phyloP scores from a whole-genome alignment of 2,329 filamentous ascomycete genomes.

The Didymellaceae sp. region DNA sequence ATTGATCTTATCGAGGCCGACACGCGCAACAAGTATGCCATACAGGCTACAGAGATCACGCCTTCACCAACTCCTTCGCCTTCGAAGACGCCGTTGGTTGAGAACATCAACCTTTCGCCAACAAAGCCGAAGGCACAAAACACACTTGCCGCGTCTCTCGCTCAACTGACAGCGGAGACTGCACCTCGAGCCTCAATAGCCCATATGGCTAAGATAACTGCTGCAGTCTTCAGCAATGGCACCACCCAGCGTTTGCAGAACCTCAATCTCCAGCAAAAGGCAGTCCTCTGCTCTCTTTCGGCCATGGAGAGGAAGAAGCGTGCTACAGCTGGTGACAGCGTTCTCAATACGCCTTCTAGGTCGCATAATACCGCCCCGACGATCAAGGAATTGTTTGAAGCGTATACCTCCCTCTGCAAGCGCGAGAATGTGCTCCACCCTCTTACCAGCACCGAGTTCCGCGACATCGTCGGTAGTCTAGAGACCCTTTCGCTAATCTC shows the following conservation, averaged over 20 bases:
- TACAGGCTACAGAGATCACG: conserved; percentile 58
- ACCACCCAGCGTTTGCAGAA: conserved; percentile 82
- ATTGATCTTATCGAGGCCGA: conserved; percentile 90
- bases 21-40: conserved; percentile 75
- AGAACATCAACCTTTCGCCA: conserved; percentile 78
- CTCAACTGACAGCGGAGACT: conserved; percentile 72
- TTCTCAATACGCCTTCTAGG: conserved; percentile 52
- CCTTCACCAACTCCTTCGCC: conserved; percentile 63
- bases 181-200: conserved; percentile 88
- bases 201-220: conserved; percentile 90
- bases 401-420: conserved; percentile 83
- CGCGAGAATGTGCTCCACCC: conserved; percentile 88
- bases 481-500: conserved; percentile 85
- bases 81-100: conserved; percentile 77
- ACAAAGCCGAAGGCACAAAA: conserved; percentile 43
- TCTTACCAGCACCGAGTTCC: conserved; percentile 88
- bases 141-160: conserved; percentile 55
- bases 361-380: conserved; percentile 70
- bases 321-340: conserved; percentile 41
- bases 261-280: conserved; percentile 95
- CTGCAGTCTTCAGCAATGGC: conserved; percentile 88
- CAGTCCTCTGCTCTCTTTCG: conserved; percentile 85
- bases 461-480: conserved; percentile 86
- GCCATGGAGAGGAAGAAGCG: conserved; percentile 81
- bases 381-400: conserved; percentile 81